Evolutionary conservation across 2,329 filamentous ascomycete genomes (phyloP), one percentile per base, ranked within the genome.

Genomic region (Sphaerulina musiva): DNA sequence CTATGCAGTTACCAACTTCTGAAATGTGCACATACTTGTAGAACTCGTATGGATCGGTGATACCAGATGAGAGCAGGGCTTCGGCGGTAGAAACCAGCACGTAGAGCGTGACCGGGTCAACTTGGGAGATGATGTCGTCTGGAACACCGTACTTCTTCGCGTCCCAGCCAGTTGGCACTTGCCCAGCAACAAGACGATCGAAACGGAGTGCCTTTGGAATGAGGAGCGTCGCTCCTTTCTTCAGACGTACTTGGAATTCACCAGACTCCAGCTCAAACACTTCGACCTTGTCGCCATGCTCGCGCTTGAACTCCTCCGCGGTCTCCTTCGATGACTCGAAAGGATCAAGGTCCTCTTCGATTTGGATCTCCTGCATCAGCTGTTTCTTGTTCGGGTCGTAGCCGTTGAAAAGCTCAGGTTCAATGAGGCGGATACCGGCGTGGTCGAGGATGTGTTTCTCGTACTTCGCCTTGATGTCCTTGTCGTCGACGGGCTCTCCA

Each of bases 21-120:
- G 93, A 97, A 57, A 98, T 84, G 73, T 98, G 93, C 59, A 98
- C 91, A 68, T 98, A 98, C 78, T 97, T 91, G 82, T 98, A 98
- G 77, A 98, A 97, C 76, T 98, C 93, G 70, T 97, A 98, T 17
- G 93, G 95, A 70, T 98, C 95, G 26, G 93, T 97, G 71, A 98
- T 92, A 84, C 93, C 93, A 59, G 89, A 86, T 31, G 89, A 86
- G 48, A 98, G 80, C 6, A 98, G 84, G 55, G 91, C 85, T 73
- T 98, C 95, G 1, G 87, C 89, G 46, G 91, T 95, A 51, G 89
- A 95, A 45, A 97, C 91, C 44, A 98, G 86, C 31, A 97, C 89
- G 70, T 89, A 98, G 46, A 98, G 80, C 1, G 93, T 95, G 62
- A 97, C 92, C 5, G 91, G 93, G 68, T 98, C 95, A 60, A 98